phyloP scores from a whole-genome alignment of 305 asterid species.

The Rubia balearica region DNA sequence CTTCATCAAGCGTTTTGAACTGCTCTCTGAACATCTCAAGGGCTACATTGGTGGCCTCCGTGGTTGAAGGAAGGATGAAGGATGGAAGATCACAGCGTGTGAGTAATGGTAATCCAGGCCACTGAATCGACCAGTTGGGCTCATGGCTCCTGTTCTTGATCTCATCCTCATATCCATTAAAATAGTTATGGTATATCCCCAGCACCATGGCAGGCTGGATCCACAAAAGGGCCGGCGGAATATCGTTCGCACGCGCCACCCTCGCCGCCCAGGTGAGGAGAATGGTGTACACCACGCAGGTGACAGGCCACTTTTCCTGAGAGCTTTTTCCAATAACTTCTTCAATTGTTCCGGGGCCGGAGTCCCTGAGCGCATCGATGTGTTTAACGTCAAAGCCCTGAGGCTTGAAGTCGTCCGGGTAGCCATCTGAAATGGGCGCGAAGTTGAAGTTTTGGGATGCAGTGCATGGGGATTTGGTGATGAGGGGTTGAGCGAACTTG shows the following conservation, averaged over 20 bases:
- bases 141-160: slow-evolving; percentile 18
- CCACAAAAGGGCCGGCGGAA: slow-evolving; percentile 49
- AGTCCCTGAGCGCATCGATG: slow-evolving; percentile 24
- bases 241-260: slow-evolving; percentile 31
- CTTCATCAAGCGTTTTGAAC: slow-evolving; percentile 11
- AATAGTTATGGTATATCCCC: slow-evolving; percentile 35
- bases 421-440: slow-evolving; percentile 29
- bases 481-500: slow-evolving; percentile 6
- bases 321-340: slow-evolving; percentile 5
- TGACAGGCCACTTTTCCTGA: slow-evolving; percentile 20
- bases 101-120: slow-evolving; percentile 4
- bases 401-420: slow-evolving; percentile 24
- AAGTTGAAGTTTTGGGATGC: slow-evolving; percentile 14
- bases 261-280: slow-evolving; percentile 40
- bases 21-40: slow-evolving; percentile 18
- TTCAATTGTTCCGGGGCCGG: slow-evolving; percentile 24
- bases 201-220: slow-evolving; percentile 48
- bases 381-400: slow-evolving; percentile 12
- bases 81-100: slow-evolving; percentile 4
- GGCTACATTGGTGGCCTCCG: slow-evolving; percentile 11
- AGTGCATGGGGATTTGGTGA: not conserved
- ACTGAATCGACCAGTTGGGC: slow-evolving; percentile 10
- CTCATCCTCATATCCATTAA: slow-evolving; percentile 40
- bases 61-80: slow-evolving; percentile 14
- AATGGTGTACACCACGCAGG: slow-evolving; percentile 31